These are phyloP conservation scores for Penicillium pulvis DNA, from an alignment of 495 filamentous ascomycete species.

Conservation along the genomic window DNA sequence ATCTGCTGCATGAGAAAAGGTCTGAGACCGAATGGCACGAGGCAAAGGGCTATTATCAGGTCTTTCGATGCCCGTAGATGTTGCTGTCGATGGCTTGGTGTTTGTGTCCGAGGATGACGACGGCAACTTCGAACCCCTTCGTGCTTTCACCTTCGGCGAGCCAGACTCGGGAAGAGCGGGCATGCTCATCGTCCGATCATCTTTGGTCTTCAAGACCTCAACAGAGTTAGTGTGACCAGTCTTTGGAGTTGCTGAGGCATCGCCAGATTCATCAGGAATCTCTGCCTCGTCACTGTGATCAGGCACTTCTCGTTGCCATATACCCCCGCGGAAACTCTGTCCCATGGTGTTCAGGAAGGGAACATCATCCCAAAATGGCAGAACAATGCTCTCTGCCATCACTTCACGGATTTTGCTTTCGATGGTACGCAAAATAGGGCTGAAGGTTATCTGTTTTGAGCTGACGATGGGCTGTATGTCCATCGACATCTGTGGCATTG, in stretches of 20 bases:
- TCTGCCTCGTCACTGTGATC: slow-evolving; percentile 50
- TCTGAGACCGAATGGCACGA: slow-evolving; percentile 60
- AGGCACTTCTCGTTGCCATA: slow-evolving; percentile 71
- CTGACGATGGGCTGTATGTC: slow-evolving; percentile 93
- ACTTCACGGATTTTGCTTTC: slow-evolving; percentile 93
- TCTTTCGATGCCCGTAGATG: slow-evolving; percentile 47
- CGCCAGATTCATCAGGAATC: slow-evolving; percentile 57
- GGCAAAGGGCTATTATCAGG: slow-evolving; percentile 43
- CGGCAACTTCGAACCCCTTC: slow-evolving; percentile 13
- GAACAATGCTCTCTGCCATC: slow-evolving; percentile 87
- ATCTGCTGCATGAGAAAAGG: slow-evolving; percentile 64
- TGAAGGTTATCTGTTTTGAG: slow-evolving; percentile 91
- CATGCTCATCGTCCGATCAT: slow-evolving; percentile 65
- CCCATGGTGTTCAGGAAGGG: slow-evolving; percentile 80
- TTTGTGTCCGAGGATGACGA: slow-evolving; percentile 17
- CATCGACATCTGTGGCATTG: slow-evolving; percentile 89
- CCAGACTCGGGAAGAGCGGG: slow-evolving; percentile 40
- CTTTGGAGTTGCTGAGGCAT: slow-evolving; percentile 45
- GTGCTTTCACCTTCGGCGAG: slow-evolving; percentile 32
- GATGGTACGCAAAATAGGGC: slow-evolving; percentile 86
- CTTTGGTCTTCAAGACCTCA: slow-evolving; percentile 41
- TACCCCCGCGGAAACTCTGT: slow-evolving; percentile 81
- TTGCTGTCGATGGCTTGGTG: slow-evolving; percentile 26
- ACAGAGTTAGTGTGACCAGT: slow-evolving; percentile 36
- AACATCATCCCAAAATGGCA: slow-evolving; percentile 93